Evolutionary conservation across 768 basidiomycete species (phyloP).

Genomic region (Agrocybe praecox): DNA sequence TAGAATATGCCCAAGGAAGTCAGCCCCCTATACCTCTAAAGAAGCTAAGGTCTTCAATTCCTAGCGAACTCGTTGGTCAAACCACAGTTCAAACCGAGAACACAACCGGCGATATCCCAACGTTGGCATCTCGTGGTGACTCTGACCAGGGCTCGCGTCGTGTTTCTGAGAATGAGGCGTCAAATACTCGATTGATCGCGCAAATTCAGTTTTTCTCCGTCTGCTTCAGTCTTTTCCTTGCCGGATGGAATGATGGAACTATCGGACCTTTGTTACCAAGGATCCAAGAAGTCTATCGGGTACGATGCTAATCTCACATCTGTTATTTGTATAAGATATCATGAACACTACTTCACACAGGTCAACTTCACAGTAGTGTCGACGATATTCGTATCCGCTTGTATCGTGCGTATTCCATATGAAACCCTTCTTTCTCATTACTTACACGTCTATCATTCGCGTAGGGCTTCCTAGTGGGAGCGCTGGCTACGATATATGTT

Average conservation of each 20-base stretch:
- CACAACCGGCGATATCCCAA: too few relatives aligned
- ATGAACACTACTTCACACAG: background rate
- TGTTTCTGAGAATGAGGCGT: background rate
- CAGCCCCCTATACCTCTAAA: too few relatives aligned
- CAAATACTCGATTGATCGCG: background rate
- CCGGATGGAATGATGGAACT: slow-evolving; percentile 79
- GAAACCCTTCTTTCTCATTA: too few relatives aligned
- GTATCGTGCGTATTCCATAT: background rate
- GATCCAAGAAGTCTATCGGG: slow-evolving; percentile 59
- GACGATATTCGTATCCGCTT: background rate
- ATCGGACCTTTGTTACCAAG: slow-evolving; percentile 75
- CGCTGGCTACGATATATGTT: background rate
- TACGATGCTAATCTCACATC: slow-evolving; percentile 30
- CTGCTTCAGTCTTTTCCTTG: slow-evolving; percentile 60
- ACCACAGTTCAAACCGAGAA: too few relatives aligned
- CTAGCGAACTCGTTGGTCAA: too few relatives aligned
- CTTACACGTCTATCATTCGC: background rate
- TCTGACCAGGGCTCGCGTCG: too few relatives aligned
- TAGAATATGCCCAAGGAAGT: too few relatives aligned
- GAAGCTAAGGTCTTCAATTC: too few relatives aligned
- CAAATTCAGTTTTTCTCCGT: slow-evolving; percentile 53
- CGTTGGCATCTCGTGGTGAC: too few relatives aligned
- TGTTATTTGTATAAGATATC: background rate
- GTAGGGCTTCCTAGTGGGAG: background rate
- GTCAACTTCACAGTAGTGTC: background rate